Evolutionary conservation across 2,329 filamentous ascomycete genomes (phyloP), one percentile per base, ranked within the genome.

Genomic region (Basipetospora chlamydospora): DNA sequence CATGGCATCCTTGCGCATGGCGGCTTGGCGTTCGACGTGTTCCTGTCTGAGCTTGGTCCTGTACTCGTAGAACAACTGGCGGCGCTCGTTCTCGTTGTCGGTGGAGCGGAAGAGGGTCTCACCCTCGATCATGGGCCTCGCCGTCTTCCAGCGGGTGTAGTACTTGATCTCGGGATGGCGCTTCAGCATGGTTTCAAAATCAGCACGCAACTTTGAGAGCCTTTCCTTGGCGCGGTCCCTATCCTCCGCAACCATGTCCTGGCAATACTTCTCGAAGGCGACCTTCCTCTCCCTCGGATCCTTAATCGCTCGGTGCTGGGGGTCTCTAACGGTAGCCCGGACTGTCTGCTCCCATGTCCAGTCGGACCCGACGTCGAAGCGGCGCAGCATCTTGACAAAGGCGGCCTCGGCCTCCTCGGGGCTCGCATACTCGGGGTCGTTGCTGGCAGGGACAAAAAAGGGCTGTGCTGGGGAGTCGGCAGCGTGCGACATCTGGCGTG

Each of bases 81-180:
- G 79, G 39, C 87, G 79, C 63, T 96, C 90, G 40, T 73, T 70
- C 48, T 98, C 90, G 52, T 88, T 73, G 47, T 80, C 81, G 29
- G 87, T 88, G 21, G 86, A 88, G 48, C 86, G 80, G 63, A 96
- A 98, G 41, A 93, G 90, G 33, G 85, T 90, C 64, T 98, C 90
- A 34, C 81, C 81, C 58, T 96, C 85, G 43, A 98, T 85, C 44
- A 95, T 92, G 8, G 86, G 85, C 34, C 84, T 78, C 37, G 88
- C 90, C 12, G 85, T 95, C 69, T 86, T 93, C 90, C 90, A 98
- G 42, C 86, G 80, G 28, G 88, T 95, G 57, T 92, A 95, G 56
- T 95, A 77, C 57, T 87, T 90, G 58, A 98, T 96, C 58, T 98
- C 90, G 42, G 87, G 86, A 56, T 98, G 88, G 46, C 86, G 87